These are phyloP conservation scores for Phylloporus sp. DNA, from an alignment of 768 basidiomycete species.

Conservation along the genomic window DNA sequence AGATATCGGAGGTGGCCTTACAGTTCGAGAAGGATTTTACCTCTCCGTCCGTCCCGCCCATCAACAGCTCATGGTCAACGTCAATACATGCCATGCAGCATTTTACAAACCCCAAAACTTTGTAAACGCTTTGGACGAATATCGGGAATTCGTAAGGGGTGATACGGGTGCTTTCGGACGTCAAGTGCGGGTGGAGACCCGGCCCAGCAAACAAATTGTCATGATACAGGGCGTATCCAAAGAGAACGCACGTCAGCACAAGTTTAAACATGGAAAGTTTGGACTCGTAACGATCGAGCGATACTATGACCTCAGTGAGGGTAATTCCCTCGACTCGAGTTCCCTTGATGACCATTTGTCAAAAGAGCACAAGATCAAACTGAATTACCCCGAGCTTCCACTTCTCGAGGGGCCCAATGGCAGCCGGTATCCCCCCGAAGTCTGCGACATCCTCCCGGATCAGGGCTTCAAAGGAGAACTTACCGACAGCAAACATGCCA, in stretches of 20 bases:
- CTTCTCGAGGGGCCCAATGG: conserved; percentile 38
- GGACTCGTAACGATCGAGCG: conserved; percentile 38
- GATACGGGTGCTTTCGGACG: conserved; percentile 52
- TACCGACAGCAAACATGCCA: conserved; percentile 38
- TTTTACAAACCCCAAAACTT: conserved; percentile 43
- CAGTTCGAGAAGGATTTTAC: conserved; percentile 49
- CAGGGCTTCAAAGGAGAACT: conserved; percentile 47
- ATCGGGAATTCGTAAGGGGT: conserved; percentile 43
- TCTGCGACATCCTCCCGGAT: conserved; percentile 41
- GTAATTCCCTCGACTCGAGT: neutral
- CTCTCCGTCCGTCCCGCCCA: conserved; percentile 37
- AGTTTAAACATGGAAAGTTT: conserved; percentile 35
- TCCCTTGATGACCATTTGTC: neutral
- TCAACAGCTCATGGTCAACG: conserved; percentile 49
- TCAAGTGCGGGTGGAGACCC: conserved; percentile 58
- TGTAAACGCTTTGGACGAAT: conserved; percentile 36
- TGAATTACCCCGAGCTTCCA: conserved; percentile 34
- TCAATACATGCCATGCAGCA: conserved; percentile 46
- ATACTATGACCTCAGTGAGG: conserved; percentile 42
- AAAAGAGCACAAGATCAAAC: conserved; percentile 36
- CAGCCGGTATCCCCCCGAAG: conserved; percentile 40
- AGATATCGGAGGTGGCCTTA: conserved; percentile 46
- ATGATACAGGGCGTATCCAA: conserved; percentile 55
- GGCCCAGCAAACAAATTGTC: conserved; percentile 61
- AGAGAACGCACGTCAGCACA: conserved; percentile 33